Percentiles rank a stretch among this genome's conserved stretches.
These are phyloP conservation scores for Populus euphratica DNA, from an alignment of 345 rosid genomes.

Conservation along the genomic window DNA sequence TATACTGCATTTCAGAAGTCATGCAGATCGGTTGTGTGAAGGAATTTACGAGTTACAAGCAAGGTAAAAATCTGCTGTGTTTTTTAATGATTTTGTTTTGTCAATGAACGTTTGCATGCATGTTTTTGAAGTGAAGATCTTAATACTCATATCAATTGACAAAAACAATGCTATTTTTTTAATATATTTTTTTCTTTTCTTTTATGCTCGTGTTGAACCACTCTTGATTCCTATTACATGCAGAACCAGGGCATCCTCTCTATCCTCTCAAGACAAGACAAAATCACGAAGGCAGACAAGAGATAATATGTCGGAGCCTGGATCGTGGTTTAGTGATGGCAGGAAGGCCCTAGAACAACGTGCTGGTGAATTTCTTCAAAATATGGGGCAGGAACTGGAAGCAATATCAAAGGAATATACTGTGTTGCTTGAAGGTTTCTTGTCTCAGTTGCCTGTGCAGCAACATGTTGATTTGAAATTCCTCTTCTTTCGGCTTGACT, in stretches of 20 bases:
- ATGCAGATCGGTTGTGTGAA: constrained; percentile 83
- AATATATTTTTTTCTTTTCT: not conserved
- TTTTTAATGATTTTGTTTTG: not conserved
- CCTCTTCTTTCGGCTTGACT: constrained; percentile 91
- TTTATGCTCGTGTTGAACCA: not conserved
- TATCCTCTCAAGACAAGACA: constrained; percentile 47
- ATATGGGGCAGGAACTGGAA: constrained; percentile 76
- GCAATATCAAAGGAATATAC: constrained; percentile 67
- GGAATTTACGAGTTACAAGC: constrained; percentile 84
- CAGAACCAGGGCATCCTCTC: constrained; percentile 60
- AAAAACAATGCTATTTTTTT: not conserved
- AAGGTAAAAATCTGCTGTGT: constrained; percentile 44
- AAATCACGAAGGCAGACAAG: constrained; percentile 33
- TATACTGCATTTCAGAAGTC: constrained; percentile 76
- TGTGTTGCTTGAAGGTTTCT: constrained; percentile 68
- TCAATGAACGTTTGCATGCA: not conserved
- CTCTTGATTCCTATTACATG: not conserved
- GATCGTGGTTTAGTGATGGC: constrained; percentile 72
- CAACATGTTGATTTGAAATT: constrained; percentile 89
- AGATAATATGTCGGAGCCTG: constrained; percentile 44
- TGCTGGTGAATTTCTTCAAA: constrained; percentile 85
- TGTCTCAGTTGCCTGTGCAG: constrained; percentile 80
- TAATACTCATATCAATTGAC: not conserved
- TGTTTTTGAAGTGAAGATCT: not conserved
- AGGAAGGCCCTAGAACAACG: constrained; percentile 80